These are phyloP conservation scores for Acanthamoeba castellanii DNA, from an alignment of 208 protist species.

Conservation along the genomic window DNA sequence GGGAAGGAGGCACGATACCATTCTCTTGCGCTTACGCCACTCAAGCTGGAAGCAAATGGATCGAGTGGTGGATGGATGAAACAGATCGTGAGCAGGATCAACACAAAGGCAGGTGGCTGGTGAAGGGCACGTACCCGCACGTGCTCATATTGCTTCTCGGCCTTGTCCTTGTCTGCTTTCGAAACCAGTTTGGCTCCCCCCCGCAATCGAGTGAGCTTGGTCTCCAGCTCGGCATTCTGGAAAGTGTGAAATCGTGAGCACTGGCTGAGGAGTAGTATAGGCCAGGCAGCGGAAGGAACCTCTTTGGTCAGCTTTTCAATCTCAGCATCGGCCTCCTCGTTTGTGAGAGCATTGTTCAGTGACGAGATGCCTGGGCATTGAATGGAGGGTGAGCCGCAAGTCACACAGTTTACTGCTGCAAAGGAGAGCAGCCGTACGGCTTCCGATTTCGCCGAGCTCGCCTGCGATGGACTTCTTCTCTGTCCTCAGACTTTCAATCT, in stretches of 20 bases:
- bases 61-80: too few relatives aligned
- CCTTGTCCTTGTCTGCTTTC: conserved; percentile 48
- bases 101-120: not conserved
- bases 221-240: conserved; percentile 54
- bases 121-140: not conserved
- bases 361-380: conserved; percentile 52
- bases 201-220: conserved; percentile 8
- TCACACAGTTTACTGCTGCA: not conserved
- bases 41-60: not conserved
- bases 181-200: conserved; percentile 63
- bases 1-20: not conserved
- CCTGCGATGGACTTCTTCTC: conserved; percentile 6
- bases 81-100: not conserved
- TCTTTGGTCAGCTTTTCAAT: conserved; percentile 21
- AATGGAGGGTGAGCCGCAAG: not conserved
- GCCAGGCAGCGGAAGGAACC: not conserved
- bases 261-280: not conserved
- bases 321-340: conserved; percentile 41
- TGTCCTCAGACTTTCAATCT: conserved; percentile 4
- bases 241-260: not conserved
- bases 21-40: conserved; percentile 63
- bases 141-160: conserved; percentile 49
- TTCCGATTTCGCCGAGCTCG: conserved; percentile 42
- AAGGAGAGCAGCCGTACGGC: not conserved
- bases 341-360: conserved; percentile 28